phyloP scores from a whole-genome alignment of 768 basidiomycete species.

The Lentinula boryana region DNA sequence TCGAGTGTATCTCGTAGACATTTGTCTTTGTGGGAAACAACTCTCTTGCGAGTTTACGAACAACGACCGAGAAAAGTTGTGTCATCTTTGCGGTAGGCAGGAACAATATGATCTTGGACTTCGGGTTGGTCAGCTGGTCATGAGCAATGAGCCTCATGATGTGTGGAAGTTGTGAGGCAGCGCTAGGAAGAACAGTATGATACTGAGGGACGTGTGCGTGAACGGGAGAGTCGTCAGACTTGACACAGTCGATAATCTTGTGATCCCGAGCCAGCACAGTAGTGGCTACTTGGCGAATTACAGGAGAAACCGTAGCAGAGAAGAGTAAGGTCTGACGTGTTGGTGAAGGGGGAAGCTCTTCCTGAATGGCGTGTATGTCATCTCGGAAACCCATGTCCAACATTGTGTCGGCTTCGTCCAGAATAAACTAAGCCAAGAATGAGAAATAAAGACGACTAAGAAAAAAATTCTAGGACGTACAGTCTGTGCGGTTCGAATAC shows the following conservation, averaged over 20 bases:
- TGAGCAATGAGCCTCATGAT: constrained; percentile 75
- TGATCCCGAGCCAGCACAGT: constrained; percentile 55
- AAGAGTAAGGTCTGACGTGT: constrained; percentile 89
- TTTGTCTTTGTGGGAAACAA: constrained; percentile 49
- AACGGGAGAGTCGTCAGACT: constrained; percentile 54
- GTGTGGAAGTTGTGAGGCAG: constrained; percentile 72
- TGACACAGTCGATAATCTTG: constrained; percentile 68
- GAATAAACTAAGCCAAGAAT: constrained; percentile 51
- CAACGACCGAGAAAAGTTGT: constrained; percentile 60
- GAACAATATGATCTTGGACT: constrained; percentile 79
- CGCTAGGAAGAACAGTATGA: constrained; percentile 63
- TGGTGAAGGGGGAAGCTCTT: constrained; percentile 52
- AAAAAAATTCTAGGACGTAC: constrained; percentile 31
- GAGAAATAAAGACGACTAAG: constrained; percentile 6
- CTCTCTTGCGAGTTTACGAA: constrained; percentile 41
- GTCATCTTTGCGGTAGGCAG: constrained; percentile 82
- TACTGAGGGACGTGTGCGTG: constrained; percentile 78
- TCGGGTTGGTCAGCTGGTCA: constrained; percentile 70
- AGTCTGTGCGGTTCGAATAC: constrained; percentile 48
- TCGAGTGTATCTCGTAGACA: constrained; percentile 82
- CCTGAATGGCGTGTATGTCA: constrained; percentile 71
- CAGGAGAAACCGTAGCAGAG: constrained; percentile 76
- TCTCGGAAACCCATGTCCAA: constrained; percentile 90
- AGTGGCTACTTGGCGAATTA: constrained; percentile 66
- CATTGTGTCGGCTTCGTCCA: constrained; percentile 91